phyloP scores from a whole-genome alignment of 2,329 filamentous ascomycete species.

The Xenoacremonium recifei region DNA sequence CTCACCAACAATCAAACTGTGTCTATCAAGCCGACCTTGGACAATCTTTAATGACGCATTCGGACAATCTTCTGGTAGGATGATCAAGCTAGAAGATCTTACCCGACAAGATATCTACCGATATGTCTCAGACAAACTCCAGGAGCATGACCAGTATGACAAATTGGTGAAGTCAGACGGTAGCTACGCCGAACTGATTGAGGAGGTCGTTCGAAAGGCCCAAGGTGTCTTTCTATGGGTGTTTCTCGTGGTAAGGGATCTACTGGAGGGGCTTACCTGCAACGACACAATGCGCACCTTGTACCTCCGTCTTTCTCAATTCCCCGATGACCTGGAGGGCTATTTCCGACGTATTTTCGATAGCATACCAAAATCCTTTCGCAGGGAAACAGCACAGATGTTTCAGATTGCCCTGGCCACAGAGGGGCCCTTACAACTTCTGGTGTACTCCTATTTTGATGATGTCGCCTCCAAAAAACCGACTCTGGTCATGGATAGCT shows the following conservation, averaged over 20 bases:
- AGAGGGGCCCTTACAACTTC: no score
- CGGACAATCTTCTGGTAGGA: neutral
- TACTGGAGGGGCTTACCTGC: neutral
- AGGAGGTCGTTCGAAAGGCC: neutral
- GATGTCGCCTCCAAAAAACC: no score
- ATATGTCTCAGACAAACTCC: neutral
- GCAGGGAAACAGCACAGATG: no score
- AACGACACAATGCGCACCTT: neutral
- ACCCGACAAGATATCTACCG: neutral
- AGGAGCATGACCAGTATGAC: neutral
- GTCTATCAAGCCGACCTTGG: constrained; percentile 1
- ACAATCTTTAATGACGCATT: neutral
- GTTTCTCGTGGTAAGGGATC: neutral
- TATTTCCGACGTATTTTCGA: neutral
- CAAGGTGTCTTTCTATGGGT: constrained; percentile 1
- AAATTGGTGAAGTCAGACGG: neutral
- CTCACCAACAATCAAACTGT: neutral
- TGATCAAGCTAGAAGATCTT: neutral
- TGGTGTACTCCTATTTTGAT: no score
- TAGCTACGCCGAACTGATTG: neutral
- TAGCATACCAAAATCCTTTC: no score
- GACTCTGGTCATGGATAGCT: no score
- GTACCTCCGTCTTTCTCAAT: neutral
- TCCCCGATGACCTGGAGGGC: neutral
- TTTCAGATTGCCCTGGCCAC: no score